Percentiles rank a stretch among this genome's conserved stretches.
These are phyloP conservation scores for Globisporangium yorkense DNA, from an alignment of 352 stramenopile species.

Conservation along the genomic window DNA sequence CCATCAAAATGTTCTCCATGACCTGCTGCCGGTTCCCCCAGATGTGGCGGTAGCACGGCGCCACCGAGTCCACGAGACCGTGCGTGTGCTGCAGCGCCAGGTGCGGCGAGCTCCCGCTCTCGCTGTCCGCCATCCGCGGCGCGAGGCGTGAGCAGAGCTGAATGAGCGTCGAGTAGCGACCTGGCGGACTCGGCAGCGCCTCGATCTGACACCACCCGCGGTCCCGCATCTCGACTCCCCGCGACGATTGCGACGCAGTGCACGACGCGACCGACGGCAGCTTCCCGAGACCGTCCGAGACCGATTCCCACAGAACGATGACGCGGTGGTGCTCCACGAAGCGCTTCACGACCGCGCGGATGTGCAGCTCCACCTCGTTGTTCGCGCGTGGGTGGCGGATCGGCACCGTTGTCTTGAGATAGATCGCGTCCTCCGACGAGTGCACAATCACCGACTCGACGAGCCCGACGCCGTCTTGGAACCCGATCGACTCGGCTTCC, in stretches of 20 bases:
- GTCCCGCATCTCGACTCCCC: conserved; percentile 35
- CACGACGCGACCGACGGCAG: conserved; percentile 2
- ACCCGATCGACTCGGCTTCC: conserved; percentile 23
- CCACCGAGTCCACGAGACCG: conserved; percentile 35
- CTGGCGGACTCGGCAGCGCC: conserved; percentile 17
- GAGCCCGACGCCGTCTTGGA: conserved; percentile 22
- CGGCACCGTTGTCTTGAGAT: conserved; percentile 29
- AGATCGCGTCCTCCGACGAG: conserved; percentile 24
- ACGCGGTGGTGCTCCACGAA: conserved; percentile 32
- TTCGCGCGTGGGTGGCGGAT: conserved; percentile 29
- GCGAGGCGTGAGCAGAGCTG: conserved; percentile 52
- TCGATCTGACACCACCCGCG: conserved; percentile 45
- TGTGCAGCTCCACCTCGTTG: conserved; percentile 24
- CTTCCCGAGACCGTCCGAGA: conserved; percentile 25
- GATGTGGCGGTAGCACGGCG: conserved; percentile 31
- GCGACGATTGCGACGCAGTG: conserved; percentile 18
- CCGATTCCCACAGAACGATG: conserved; percentile 46
- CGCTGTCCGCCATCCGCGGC: conserved; percentile 19
- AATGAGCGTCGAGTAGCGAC: conserved; percentile 31
- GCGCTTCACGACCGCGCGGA: conserved; percentile 34
- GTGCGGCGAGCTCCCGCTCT: conserved; percentile 19
- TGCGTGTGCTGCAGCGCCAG: conserved; percentile 40
- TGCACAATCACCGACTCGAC: conserved; percentile 12
- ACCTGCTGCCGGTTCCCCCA: conserved; percentile 41
- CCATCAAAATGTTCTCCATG: conserved; percentile 50